Evolutionary conservation across 2,329 filamentous ascomycete genomes (phyloP), one percentile per base, ranked within the genome.

Genomic region (Fusarium brevicatenulatum): DNA sequence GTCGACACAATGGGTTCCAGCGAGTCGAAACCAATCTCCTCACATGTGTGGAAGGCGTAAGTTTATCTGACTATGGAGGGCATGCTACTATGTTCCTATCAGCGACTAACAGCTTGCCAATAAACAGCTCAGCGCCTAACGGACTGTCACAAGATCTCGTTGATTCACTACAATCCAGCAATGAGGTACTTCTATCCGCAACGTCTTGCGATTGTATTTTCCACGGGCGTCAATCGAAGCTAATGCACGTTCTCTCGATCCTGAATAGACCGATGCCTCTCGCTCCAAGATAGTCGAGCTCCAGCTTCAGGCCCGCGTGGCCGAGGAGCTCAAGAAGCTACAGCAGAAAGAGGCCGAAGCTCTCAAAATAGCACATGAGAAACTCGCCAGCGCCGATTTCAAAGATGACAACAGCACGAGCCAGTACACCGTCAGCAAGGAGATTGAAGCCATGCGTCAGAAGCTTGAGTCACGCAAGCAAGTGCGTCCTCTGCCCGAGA

Each of bases 281-380:
- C 95, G 95, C 81, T 89, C 92, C 78, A 93, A 93, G 84, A 87
- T 91, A 79, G 86, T 94, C 82, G 95, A 98, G 85, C 90, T 96
- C 72, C 92, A 95, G 78, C 91, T 97, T 82, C 95, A 98, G 86
- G 86, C 90, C 80, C 95, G 95, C 83, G 94, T 98, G 69, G 90
- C 92, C 78, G 88, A 91, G 78, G 95, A 98, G 85, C 93, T 98
- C 75, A 91, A 92, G 83, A 91, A 91, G 77, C 90, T 97, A 73
- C 91, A 91, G 81, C 87, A 90, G 72, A 86, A 91, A 77, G 92
- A 95, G 81, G 84, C 89, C 73, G 87, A 91, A 55, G 90, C 91
- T 66, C 91, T 97, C 72, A 86, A 88, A 75, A 85, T 90, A 65
- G 89, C 93, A 68, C 89, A 92, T 79, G 89, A 92, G 70, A 90